Base-by-base conservation (phyloP, 2,329 filamentous ascomycete genomes). In the Monilinia aucupariae region DNA sequence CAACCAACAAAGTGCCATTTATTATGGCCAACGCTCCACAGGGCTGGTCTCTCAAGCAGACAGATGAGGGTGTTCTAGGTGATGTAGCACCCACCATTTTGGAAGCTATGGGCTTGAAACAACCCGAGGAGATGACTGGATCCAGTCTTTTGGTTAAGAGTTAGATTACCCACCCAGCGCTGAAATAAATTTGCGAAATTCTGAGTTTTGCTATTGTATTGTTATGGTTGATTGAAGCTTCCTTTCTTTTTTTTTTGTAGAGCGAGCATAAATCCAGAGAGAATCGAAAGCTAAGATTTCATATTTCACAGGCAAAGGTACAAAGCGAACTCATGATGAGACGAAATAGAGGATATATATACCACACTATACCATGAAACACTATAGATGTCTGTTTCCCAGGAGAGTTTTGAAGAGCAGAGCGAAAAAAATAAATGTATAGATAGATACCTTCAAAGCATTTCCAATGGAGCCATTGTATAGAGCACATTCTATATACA, bases 31-130 rank as follows among this genome's bases (percentile, higher is more conserved):
- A 97, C 76, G 92, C 92, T 10, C 94, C 94, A 48, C 84, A 89
- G 74, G 90, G 90, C 70, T 97, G 89, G 88, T 91, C 85, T 71
- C 80, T 99, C 72, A 88, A 92, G 79, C 82, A 85, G 63, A 74
- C 75, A 17, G 86, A 87, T 65, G 60, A 62, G 37, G 93, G 92
- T 73, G 94, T 99, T n/a, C 82, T 99, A 27, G 94, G 94, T 65
- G 94, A 99, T 74, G 94, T 99, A 41, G 94, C 94, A 9, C 94
- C 94, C n/a, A 99, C 94, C 20, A 77, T 99, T 64, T 83, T 99
- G 50, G 89, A 86, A 7, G 86, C 87, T 73, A 97, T 99, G 92
- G 94, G 94, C 39, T 81, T 99, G 65, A 85, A 90, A 54, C 86
- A 96, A 76, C 93, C 94, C 6, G 85, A 90, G 72, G 92, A 93